phyloP scores from a whole-genome alignment of 768 basidiomycete species.

The Neoboletus subvelutipes region DNA sequence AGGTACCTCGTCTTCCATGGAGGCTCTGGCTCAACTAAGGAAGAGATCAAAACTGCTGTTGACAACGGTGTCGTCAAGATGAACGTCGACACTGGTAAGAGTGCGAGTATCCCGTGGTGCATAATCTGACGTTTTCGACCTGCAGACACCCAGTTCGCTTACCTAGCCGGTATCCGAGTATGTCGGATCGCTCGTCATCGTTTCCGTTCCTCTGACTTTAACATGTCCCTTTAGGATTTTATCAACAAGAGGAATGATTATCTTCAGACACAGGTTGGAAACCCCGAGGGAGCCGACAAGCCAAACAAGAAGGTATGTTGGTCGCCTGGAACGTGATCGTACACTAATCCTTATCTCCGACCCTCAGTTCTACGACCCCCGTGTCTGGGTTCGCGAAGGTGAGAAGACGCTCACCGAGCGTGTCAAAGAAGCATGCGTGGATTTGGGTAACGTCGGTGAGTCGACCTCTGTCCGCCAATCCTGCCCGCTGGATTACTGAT shows the following conservation, averaged over 20 bases:
- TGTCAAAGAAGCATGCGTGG: constrained; percentile 90
- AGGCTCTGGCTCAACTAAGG: constrained; percentile 95
- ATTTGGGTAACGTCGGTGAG: constrained; percentile 73
- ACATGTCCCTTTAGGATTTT: constrained; percentile 61
- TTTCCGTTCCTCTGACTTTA: background rate
- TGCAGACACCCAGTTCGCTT: constrained; percentile 87
- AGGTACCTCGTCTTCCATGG: constrained; percentile 99
- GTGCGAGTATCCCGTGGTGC: background rate
- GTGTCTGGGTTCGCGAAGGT: constrained; percentile 98
- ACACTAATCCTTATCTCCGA: constrained; percentile 1
- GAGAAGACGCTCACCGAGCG: constrained; percentile 88
- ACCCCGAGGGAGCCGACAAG: constrained; percentile 95
- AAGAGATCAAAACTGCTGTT: constrained; percentile 93
- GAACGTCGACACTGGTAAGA: constrained; percentile 88
- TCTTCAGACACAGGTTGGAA: constrained; percentile 88
- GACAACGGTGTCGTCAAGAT: constrained; percentile 95
- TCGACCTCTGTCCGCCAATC: constrained; percentile 7
- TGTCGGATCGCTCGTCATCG: constrained; percentile 12
- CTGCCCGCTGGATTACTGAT: background rate
- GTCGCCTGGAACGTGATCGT: background rate
- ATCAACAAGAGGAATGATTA: constrained; percentile 83
- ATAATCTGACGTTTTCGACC: constrained; percentile 3
- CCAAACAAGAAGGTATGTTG: constrained; percentile 93
- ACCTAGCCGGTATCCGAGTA: constrained; percentile 81
- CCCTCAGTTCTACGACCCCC: constrained; percentile 83